Evolutionary conservation across 192 early-diverging fungal genomes (phyloP).

Genomic region (Backusella tarrabulga): DNA sequence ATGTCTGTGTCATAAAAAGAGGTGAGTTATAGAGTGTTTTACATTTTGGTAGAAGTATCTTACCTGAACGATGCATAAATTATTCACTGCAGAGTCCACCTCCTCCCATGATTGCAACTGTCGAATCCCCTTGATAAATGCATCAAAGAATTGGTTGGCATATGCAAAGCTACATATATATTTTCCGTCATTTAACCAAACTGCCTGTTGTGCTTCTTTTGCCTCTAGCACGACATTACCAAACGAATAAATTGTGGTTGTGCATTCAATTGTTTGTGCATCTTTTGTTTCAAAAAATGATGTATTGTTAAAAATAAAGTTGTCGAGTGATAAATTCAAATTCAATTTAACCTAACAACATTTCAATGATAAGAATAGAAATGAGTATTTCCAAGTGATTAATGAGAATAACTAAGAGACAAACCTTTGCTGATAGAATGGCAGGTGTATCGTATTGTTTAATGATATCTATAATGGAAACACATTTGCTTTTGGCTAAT

Average conservation of each 20-base stretch:
- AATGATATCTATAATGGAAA: constrained; percentile 10
- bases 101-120: constrained; percentile 40
- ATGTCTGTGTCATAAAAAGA: constrained; percentile 15
- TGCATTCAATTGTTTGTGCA: constrained; percentile 41
- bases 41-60: neutral
- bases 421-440: constrained; percentile 34
- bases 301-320: constrained; percentile 46
- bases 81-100: constrained; percentile 47
- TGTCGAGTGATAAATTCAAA: constrained; percentile 33
- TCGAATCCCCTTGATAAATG: constrained; percentile 47
- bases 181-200: constrained; percentile 34
- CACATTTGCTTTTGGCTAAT: constrained; percentile 28
- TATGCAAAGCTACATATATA: constrained; percentile 47
- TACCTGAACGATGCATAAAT: constrained; percentile 50
- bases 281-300: constrained; percentile 43
- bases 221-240: constrained; percentile 46
- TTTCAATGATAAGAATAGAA: neutral
- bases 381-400: neutral
- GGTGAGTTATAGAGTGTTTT: neutral
- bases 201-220: constrained; percentile 42
- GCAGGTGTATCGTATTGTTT: constrained; percentile 8
- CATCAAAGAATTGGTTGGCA: constrained; percentile 55
- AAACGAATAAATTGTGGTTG: constrained; percentile 50
- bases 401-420: neutral
- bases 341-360: constrained; percentile 41